A percentile compares a stretch with the other conserved stretches of the same genome.
phyloP scores from a whole-genome alignment of 495 filamentous ascomycete genomes.

The Trichoderma reesei region DNA sequence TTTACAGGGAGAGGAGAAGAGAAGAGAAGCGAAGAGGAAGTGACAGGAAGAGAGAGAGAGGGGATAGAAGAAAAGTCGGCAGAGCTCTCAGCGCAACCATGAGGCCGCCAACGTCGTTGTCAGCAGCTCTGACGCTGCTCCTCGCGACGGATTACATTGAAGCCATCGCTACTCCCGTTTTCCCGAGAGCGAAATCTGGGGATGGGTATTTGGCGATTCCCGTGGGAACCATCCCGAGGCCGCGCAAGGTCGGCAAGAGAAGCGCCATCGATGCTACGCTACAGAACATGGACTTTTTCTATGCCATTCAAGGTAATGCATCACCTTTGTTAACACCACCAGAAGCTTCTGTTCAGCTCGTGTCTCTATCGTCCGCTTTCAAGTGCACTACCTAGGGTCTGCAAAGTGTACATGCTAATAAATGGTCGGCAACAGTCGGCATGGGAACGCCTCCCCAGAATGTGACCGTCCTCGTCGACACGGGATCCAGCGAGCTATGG shows the following conservation, averaged over 20 bases:
- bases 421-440: not conserved
- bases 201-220: conserved; percentile 8
- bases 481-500: conserved; percentile 31
- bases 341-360: not conserved
- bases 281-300: conserved; percentile 11
- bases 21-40: not conserved
- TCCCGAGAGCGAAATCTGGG: conserved; percentile 1
- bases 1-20: not conserved
- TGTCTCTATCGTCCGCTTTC: too few relatives aligned
- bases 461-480: conserved; percentile 27
- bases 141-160: not conserved
- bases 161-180: not conserved
- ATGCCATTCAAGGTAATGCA: conserved; percentile 10
- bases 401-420: not conserved
- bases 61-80: not conserved
- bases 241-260: conserved; percentile 6
- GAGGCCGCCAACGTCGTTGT: conserved; percentile 4
- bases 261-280: conserved; percentile 1
- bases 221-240: conserved; percentile 4
- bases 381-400: not conserved
- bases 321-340: too few relatives aligned
- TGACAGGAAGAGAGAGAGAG: not conserved
- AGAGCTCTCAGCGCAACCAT: not conserved
- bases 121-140: conserved; percentile 10
- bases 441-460: conserved; percentile 17